Evolutionary conservation across 108 stramenopile species (phyloP), one percentile per base, ranked within the genome.

Genomic region (Phaeodactylum tricornutum): DNA sequence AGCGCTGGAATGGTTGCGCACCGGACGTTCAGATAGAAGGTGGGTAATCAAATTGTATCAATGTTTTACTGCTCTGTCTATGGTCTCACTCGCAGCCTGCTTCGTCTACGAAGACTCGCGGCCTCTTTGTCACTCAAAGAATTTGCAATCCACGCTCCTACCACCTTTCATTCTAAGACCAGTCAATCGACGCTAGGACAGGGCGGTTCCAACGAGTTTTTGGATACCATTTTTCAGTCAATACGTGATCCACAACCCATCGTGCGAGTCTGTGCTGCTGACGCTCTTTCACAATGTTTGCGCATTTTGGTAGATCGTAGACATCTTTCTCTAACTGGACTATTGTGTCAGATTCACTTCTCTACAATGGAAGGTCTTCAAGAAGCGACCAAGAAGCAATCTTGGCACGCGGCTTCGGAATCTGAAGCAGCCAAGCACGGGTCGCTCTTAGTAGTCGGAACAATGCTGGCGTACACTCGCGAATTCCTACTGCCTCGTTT

Each of bases 401-500:
- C 28, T 19, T 55, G 59, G 54, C 42, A 64, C 35, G 50, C 47
- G 12, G n/a, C 42, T 17, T 40, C 53, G 20, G 65, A 69, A 24
- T 71, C 69, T 11, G 67, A 79, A 31, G 56, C 64, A 16, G 55
- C 74, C 1, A 75, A 76, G 33, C 95, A 99, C 58, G 98, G 95
- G 23, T 88, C 92, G 1, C 57, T 99, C 9, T 64, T 99, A 12
- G 75, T 82, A 15, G 69, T 93, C 4, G 64, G 79, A 6, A 82
- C 85, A 7, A 74, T 98, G 69, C 67, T 99, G 28, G 57, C 80
- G 6, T 74, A 84, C 47, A 69, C 93, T 8, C 67, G 82, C 8
- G 77, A 81, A n/a, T 98, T 98, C 64, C 90, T 98, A 70, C 38
- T 89, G 33, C 96, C 96, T 0, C 81, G 96, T 0, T 96, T 83